Evolutionary conservation across 768 basidiomycete species (phyloP).

Genomic region (Leccinellum rugosiceps): DNA sequence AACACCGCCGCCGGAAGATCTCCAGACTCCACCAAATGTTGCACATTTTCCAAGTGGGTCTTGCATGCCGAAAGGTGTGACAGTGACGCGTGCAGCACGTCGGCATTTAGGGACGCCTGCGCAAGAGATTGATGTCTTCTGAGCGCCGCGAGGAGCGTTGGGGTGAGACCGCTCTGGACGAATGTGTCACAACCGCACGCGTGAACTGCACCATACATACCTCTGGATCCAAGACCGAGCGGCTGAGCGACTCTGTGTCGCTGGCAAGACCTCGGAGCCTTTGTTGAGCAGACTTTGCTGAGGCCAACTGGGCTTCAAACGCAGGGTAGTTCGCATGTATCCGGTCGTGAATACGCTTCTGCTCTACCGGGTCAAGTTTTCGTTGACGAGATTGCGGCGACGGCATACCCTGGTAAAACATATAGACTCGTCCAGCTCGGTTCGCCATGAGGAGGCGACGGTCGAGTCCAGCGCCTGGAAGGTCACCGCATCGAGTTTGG

Average conservation of each 20-base stretch:
- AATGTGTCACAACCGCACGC: constrained; percentile 9
- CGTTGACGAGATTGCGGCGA: background rate
- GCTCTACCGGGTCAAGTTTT: constrained; percentile 14
- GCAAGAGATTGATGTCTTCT: constrained; percentile 59
- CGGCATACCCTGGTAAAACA: constrained; percentile 60
- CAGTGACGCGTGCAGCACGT: constrained; percentile 47
- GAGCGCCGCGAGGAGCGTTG: constrained; percentile 53
- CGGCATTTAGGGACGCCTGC: constrained; percentile 58
- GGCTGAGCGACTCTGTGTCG: constrained; percentile 51
- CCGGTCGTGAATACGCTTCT: constrained; percentile 71
- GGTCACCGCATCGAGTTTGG: constrained; percentile 63
- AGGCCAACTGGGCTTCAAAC: constrained; percentile 61
- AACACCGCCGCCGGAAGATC: constrained; percentile 61
- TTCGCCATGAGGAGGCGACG: constrained; percentile 66
- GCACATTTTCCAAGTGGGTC: constrained; percentile 42
- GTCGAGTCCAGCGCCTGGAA: constrained; percentile 54
- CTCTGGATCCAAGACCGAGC: constrained; percentile 54
- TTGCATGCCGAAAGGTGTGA: constrained; percentile 54
- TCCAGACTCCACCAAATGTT: constrained; percentile 49
- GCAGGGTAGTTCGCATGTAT: constrained; percentile 60
- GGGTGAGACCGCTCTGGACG: constrained; percentile 63
- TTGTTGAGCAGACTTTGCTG: constrained; percentile 62
- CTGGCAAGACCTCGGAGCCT: constrained; percentile 48
- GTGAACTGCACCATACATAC: constrained; percentile 36
- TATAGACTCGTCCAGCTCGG: constrained; percentile 71